phyloP scores from a whole-genome alignment of 2,329 filamentous ascomycete genomes.

The Macrophomina phaseolina region DNA sequence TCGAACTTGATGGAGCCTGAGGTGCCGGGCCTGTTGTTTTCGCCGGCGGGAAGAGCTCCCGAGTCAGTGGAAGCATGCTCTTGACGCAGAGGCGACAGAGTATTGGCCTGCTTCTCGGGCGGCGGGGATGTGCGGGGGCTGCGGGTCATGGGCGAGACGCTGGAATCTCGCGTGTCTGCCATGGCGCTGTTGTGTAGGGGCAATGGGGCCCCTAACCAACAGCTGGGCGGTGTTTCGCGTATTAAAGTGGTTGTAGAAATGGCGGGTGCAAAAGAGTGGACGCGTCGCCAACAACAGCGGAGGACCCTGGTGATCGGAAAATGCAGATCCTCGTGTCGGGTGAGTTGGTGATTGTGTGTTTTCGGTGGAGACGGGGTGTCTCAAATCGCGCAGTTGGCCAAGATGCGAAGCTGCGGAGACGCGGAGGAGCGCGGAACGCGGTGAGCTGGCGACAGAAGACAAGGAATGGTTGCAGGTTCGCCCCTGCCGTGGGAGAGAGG shows the following conservation, averaged over 20 bases:
- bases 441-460: not conserved
- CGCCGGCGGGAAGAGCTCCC: not conserved
- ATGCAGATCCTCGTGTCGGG: constrained; percentile 21
- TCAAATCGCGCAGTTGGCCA: not conserved
- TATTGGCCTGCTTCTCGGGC: constrained; percentile 32
- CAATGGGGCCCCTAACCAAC: constrained; percentile 6
- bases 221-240: not conserved
- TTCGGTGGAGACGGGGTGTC: constrained; percentile 11
- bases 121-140: constrained; percentile 33
- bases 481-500: constrained; percentile 15
- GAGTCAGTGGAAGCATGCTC: constrained; percentile 30
- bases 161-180: constrained; percentile 38
- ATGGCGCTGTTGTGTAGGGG: constrained; percentile 31
- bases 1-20: constrained; percentile 18
- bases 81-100: constrained; percentile 37
- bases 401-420: not conserved
- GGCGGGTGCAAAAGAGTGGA: constrained; percentile 10
- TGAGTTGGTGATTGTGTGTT: constrained; percentile 5
- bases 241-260: not conserved
- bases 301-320: constrained; percentile 9
- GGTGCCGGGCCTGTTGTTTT: not conserved
- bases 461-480: constrained; percentile 18
- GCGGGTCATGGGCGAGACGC: constrained; percentile 36
- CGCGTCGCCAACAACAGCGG: not conserved
- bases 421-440: constrained; percentile 6